These are phyloP conservation scores for Lentinula raphanica DNA, from an alignment of 768 basidiomycete genomes.

Conservation along the genomic window DNA sequence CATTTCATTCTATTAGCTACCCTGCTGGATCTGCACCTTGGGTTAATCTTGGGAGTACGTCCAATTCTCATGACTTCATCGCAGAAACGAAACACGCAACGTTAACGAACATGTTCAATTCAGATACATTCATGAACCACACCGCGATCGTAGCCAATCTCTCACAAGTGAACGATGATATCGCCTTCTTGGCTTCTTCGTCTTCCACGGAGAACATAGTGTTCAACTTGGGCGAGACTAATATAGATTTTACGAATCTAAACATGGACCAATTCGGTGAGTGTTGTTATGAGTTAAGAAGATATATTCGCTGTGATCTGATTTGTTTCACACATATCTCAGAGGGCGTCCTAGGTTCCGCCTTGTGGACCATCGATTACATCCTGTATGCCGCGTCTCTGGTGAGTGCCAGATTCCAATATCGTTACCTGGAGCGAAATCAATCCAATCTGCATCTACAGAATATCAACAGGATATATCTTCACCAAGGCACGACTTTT, in stretches of 20 bases:
- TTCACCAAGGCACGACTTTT: constrained; percentile 5
- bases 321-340: neutral
- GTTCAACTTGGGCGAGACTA: constrained; percentile 1
- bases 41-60: constrained; percentile 3
- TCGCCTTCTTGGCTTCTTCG: neutral
- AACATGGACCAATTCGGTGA: constrained; percentile 4
- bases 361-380: constrained; percentile 2
- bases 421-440: neutral
- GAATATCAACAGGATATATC: constrained; percentile 1
- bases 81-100: too few species aligned
- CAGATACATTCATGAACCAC: constrained; percentile 6
- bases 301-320: neutral
- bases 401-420: neutral
- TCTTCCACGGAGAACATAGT: neutral
- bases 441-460: neutral
- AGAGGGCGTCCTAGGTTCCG: constrained; percentile 4
- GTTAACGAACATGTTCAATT: neutral
- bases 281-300: too few species aligned
- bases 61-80: neutral
- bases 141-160: constrained; percentile 2
- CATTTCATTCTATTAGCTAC: neutral
- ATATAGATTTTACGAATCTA: constrained; percentile 1
- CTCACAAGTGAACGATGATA: neutral
- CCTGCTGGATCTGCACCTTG: constrained; percentile 1
- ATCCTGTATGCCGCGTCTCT: neutral